Evolutionary conservation across 306 rosid genomes (phyloP).

Genomic region (Nissolia schottii): DNA sequence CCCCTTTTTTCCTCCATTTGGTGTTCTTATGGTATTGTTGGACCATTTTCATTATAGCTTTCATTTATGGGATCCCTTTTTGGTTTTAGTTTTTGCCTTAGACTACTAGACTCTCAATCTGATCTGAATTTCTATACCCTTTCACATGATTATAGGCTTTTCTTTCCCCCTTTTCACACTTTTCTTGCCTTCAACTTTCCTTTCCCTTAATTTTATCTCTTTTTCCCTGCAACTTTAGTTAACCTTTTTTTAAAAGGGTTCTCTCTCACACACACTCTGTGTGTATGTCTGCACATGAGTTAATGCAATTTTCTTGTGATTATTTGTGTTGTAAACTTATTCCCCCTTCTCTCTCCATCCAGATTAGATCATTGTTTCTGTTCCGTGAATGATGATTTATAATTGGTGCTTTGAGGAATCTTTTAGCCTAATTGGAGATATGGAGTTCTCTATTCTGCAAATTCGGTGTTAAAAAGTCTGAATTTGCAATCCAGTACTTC

Average conservation of each 20-base stretch:
- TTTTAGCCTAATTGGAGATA: neutral
- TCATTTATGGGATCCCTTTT: constrained; percentile 9
- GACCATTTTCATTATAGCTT: constrained; percentile 11
- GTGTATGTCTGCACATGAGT: constrained; percentile 20
- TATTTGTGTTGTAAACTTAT: neutral
- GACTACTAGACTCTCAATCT: neutral
- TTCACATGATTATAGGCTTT: constrained; percentile 11
- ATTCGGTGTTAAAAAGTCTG: neutral
- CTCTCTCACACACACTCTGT: neutral
- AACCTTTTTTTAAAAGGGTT: constrained; percentile 1
- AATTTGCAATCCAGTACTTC: neutral
- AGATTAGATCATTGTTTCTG: neutral
- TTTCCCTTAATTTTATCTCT: neutral
- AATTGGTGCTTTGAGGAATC: neutral
- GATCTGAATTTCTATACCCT: neutral
- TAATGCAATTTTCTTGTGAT: constrained; percentile 22
- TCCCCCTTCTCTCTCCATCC: neutral
- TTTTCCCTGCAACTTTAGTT: neutral
- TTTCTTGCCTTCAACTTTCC: neutral
- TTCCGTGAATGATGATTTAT: neutral
- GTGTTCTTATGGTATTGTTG: neutral
- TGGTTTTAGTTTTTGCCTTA: neutral
- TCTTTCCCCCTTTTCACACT: neutral
- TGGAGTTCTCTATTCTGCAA: neutral
- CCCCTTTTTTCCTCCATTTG: neutral